Percentiles rank a stretch among this genome's conserved stretches.
phyloP scores from a whole-genome alignment of 2,329 filamentous ascomycete genomes.

The Paracoccidioides lutzii region DNA sequence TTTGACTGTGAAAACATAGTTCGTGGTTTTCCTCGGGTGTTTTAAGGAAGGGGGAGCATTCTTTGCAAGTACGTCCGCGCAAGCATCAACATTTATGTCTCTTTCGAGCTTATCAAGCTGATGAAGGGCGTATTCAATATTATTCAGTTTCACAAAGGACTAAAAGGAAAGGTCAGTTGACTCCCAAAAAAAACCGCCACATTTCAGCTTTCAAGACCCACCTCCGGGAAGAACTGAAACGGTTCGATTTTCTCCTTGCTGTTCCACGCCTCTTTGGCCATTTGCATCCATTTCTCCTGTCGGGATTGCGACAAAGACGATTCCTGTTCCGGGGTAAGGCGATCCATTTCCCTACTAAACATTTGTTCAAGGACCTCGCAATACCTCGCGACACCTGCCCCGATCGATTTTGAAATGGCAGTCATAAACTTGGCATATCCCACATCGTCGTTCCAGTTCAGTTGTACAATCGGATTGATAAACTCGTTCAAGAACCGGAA shows the following conservation, averaged over 20 bases:
- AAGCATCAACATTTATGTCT: constrained; percentile 81
- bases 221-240: constrained; percentile 91
- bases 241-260: constrained; percentile 88
- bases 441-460: constrained; percentile 87
- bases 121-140: constrained; percentile 86
- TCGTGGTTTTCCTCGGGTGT: constrained; percentile 56
- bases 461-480: constrained; percentile 68
- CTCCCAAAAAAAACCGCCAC: background rate
- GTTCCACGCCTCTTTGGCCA: constrained; percentile 86
- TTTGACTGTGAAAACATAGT: constrained; percentile 97
- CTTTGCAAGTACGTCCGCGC: constrained; percentile 66
- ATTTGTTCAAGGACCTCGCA: constrained; percentile 80
- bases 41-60: constrained; percentile 60
- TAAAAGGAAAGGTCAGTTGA: constrained; percentile 25
- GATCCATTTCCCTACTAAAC: constrained; percentile 87
- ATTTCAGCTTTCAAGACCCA: constrained; percentile 30
- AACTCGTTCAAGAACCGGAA: constrained; percentile 90
- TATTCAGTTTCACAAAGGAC: constrained; percentile 97
- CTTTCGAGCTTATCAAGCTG: constrained; percentile 84
- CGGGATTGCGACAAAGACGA: constrained; percentile 63
- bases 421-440: constrained; percentile 98
- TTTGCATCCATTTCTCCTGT: constrained; percentile 85
- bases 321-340: constrained; percentile 75
- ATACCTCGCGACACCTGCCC: constrained; percentile 70
- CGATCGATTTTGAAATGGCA: constrained; percentile 70